Base-by-base conservation (phyloP, 176 grass and related monocot species). In the Avena insularis region DNA sequence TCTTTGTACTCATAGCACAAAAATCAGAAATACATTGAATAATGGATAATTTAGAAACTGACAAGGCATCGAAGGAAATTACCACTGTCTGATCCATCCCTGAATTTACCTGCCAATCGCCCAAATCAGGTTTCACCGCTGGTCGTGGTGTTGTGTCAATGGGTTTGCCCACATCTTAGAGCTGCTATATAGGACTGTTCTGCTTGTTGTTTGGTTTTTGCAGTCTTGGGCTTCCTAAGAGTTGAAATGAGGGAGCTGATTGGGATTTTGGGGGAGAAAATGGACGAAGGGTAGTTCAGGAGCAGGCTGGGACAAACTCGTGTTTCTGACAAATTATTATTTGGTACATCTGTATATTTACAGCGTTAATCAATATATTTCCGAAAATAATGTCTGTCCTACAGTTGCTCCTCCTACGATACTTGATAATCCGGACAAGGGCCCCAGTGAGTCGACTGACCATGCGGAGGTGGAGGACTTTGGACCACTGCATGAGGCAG, bases 401-500 rank as follows among this genome's bases (percentile, higher is more conserved):
- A 16, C 72, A 75, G 72, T 75, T 75, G 72, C 72, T 51, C 72
- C 47, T 14, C 72, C 72, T 21, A 51, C 7, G 12, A 75, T 75
- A 75, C 2, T 75, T 29, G 21, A 43, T 77, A 11, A 15, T 49
- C 3, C 9, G 59, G 48, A 88, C 16, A 36, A 62, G 48, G 36
- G 31, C 51, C 59, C 29, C 60, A 75, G 47, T 72, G 71, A 88
- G 16, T 67, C 48, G 0, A 33, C 12, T 82, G n/a, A 17, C n/a
- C 65, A 48, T 46, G 48, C 16, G 71, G 48, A 62, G 20, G 20
- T 80, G 78, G 59, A 82, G 79, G 79, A 47, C 0, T 1, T 82
- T 6, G 79, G 58, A 16, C 77, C 79, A 56, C 70, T 82, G 6
- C 70, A 82, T 46, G 58, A 60, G 56, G 86, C 79, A 87, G 57